Percentiles rank a stretch among this genome's conserved stretches.
phyloP scores from a whole-genome alignment of 768 basidiomycete genomes.

The Boletus rex-veris region DNA sequence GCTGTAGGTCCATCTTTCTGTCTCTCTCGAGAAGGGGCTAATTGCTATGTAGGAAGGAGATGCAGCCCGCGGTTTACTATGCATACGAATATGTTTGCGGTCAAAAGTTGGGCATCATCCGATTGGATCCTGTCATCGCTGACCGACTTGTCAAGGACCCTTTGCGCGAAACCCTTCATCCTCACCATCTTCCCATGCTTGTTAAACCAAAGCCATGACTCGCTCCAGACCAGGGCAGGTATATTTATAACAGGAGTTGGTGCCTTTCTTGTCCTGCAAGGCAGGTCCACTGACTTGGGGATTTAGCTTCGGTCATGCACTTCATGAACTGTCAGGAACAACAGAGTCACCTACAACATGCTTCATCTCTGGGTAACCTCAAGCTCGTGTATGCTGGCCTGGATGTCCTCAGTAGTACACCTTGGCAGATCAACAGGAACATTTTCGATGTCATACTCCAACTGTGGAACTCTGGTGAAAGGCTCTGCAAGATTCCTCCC shows the following conservation, averaged over 20 bases:
- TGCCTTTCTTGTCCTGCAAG: constrained; percentile 1
- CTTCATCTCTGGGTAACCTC: constrained; percentile 68
- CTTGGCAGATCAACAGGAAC: constrained; percentile 83
- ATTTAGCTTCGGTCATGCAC: constrained; percentile 74
- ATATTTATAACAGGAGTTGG: constrained; percentile 74
- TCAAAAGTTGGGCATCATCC: constrained; percentile 85
- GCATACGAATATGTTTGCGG: constrained; percentile 93
- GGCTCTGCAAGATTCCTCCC: constrained; percentile 83
- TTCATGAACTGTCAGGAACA: constrained; percentile 91
- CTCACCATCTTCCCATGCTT: constrained; percentile 95
- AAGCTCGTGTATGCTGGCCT: constrained; percentile 86
- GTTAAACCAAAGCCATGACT: constrained; percentile 88
- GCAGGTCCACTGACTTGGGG: not conserved
- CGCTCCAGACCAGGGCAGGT: constrained; percentile 72
- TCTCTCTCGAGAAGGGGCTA: constrained; percentile 1
- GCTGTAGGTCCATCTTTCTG: constrained; percentile 44
- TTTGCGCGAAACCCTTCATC: constrained; percentile 71
- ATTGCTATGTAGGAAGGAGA: constrained; percentile 51
- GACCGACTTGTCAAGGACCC: constrained; percentile 75
- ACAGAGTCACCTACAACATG: constrained; percentile 67
- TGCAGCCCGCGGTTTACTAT: constrained; percentile 88
- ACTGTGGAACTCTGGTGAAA: constrained; percentile 86
- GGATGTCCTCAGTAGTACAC: constrained; percentile 84
- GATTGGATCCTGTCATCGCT: constrained; percentile 75
- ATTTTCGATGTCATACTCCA: constrained; percentile 71